Evolutionary conservation across 306 rosid species (phyloP), one percentile per base, ranked within the genome.

Genomic region (Dryas alaskensis): DNA sequence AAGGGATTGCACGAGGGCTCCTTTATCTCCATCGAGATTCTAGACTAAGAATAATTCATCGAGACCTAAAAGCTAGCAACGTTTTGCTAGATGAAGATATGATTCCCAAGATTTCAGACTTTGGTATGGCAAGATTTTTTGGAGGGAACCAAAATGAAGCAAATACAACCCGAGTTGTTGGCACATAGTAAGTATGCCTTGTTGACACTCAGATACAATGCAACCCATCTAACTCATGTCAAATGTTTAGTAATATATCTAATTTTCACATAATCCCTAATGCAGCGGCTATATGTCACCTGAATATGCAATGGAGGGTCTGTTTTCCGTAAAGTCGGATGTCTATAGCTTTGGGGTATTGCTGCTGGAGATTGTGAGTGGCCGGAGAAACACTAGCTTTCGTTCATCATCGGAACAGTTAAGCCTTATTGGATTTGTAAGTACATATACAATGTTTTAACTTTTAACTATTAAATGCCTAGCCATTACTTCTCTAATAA

Each of bases 251-350:
- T 77, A 73, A 22, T 22, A 22, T 22, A 88, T 73, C 85, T 76
- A 37, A 59, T 22, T 52, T 31, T 77, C 55, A 12, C 1, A 45
- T 70, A 59, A 4, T 72, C 50, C 45, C 4, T 45, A 47, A 43
- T 83, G 67, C 73, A 93, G 98, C n/a, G 98, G 98, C n/a, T 92
- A 92, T 60, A 92, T 92, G 96, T 74, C 98, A 0, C 98, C 98
- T 0, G 98, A 92, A 76, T 93, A 93, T 70, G 98, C 96, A 65
- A 93, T 93, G 98, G 93, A 89, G 81, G 97, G 98, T 72, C 78
- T 90, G 44, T 89, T 93, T 78, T 93, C 97, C 1, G 86, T 86
- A 0, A 93, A 93, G 78, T 93, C 97, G 4, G 98, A 93, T 42
- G 98, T 93, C 10, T 93, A 90, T 67, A 93, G 98, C 76, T 93